Evolutionary conservation across 2,329 filamentous ascomycete genomes (phyloP).

Genomic region (Pseudocercospora eumusae): DNA sequence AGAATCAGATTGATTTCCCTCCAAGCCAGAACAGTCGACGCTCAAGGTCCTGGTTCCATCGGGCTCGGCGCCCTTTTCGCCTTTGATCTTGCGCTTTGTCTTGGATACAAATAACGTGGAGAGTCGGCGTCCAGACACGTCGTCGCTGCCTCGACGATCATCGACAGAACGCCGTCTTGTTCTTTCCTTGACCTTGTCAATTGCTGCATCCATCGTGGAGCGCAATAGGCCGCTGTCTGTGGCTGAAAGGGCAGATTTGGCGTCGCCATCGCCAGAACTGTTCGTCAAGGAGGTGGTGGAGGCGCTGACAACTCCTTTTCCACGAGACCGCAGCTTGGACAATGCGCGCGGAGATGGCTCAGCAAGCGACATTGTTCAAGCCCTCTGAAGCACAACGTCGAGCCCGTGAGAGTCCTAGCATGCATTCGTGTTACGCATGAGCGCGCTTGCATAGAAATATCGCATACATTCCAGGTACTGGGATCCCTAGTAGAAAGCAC

Average conservation of each 20-base stretch:
- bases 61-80: slow-evolving; percentile 14
- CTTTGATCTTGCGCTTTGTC: slow-evolving; percentile 34
- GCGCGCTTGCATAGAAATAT: background rate
- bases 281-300: slow-evolving; percentile 37
- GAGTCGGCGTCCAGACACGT: slow-evolving; percentile 47
- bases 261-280: slow-evolving; percentile 33
- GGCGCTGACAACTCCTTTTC: slow-evolving; percentile 32
- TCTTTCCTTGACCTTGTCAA: slow-evolving; percentile 44
- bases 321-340: slow-evolving; percentile 35
- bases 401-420: background rate
- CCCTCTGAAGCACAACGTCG: background rate
- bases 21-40: slow-evolving; percentile 39
- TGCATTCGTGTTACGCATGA: background rate
- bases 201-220: slow-evolving; percentile 43
- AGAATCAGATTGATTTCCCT: slow-evolving; percentile 31
- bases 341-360: slow-evolving; percentile 32
- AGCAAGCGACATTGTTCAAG: background rate
- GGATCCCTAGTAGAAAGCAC: slow-evolving; percentile 2
- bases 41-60: slow-evolving; percentile 38
- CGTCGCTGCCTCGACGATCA: slow-evolving; percentile 44
- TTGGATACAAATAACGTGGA: slow-evolving; percentile 50
- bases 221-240: slow-evolving; percentile 32
- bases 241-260: slow-evolving; percentile 23
- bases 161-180: slow-evolving; percentile 43
- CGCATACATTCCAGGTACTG: slow-evolving; percentile 1